phyloP scores from a whole-genome alignment of 139 green algal species.

The Chlamydomonas sp. region DNA sequence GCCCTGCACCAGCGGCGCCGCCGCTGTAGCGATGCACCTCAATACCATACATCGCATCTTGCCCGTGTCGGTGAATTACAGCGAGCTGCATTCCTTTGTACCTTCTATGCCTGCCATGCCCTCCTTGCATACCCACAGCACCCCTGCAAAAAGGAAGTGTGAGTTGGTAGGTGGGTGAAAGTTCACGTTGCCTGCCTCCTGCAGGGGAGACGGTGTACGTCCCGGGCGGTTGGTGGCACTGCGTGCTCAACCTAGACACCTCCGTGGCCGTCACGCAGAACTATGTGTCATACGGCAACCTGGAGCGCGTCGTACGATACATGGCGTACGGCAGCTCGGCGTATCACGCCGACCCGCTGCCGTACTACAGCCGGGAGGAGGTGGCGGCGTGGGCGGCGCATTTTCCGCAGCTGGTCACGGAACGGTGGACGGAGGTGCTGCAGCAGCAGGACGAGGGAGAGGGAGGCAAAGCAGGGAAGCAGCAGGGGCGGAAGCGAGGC shows the following conservation, averaged over 20 bases:
- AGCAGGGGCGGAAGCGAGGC: background rate
- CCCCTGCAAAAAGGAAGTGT: background rate
- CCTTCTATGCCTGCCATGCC: background rate
- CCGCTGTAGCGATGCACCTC: too few relatives aligned
- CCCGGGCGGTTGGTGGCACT: conserved; percentile 57
- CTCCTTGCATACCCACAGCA: background rate
- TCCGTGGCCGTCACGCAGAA: conserved; percentile 56
- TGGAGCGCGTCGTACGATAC: conserved; percentile 7
- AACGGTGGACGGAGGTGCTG: too few relatives aligned
- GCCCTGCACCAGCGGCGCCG: background rate
- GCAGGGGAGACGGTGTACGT: conserved; percentile 48
- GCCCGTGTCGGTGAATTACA: too few relatives aligned
- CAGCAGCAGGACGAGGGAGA: background rate
- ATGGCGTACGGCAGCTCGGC: conserved; percentile 33
- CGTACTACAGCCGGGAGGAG: conserved; percentile 5
- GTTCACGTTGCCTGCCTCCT: background rate
- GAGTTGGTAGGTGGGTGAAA: background rate
- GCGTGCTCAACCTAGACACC: conserved; percentile 55
- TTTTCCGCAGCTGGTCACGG: background rate
- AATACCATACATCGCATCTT: too few relatives aligned
- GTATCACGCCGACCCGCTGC: background rate
- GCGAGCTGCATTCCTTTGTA: background rate
- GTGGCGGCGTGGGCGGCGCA: conserved; percentile 8
- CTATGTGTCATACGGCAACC: conserved; percentile 39
- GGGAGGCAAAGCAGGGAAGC: background rate